phyloP scores from a whole-genome alignment of 352 stramenopile species.

The Blastocystis sp. region DNA sequence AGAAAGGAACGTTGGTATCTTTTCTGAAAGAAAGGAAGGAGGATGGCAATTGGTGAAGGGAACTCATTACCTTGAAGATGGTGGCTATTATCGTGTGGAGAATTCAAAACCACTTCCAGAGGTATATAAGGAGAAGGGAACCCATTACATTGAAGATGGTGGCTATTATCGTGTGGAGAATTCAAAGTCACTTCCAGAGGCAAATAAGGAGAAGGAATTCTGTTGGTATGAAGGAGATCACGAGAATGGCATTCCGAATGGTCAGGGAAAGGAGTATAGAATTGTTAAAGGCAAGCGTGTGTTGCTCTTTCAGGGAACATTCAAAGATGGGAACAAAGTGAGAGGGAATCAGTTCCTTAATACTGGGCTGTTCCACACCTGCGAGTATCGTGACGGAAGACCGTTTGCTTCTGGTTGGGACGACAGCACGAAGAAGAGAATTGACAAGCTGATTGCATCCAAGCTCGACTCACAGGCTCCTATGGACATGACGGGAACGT shows the following conservation, averaged over 20 bases:
- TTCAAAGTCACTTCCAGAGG: no score
- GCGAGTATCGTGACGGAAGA: background rate
- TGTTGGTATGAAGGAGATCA: background rate
- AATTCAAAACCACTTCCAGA: background rate
- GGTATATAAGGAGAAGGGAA: no score
- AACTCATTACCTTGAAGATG: background rate
- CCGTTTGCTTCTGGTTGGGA: no score
- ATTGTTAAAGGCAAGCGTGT: background rate
- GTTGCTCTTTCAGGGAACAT: background rate
- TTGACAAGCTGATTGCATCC: no score
- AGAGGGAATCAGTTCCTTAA: background rate
- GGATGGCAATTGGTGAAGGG: background rate
- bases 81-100: background rate
- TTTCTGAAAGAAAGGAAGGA: background rate
- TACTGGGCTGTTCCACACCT: background rate
- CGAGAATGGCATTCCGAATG: background rate
- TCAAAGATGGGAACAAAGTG: background rate
- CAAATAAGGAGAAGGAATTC: no score
- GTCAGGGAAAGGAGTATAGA: background rate
- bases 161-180: background rate
- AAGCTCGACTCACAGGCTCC: no score
- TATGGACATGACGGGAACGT: no score
- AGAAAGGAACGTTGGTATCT: background rate
- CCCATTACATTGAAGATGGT: background rate
- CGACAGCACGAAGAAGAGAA: no score